Percentiles rank a stretch among this genome's conserved stretches.
Evolutionary conservation across 768 basidiomycete genomes (phyloP).

Genomic region (Ramaria sp.): DNA sequence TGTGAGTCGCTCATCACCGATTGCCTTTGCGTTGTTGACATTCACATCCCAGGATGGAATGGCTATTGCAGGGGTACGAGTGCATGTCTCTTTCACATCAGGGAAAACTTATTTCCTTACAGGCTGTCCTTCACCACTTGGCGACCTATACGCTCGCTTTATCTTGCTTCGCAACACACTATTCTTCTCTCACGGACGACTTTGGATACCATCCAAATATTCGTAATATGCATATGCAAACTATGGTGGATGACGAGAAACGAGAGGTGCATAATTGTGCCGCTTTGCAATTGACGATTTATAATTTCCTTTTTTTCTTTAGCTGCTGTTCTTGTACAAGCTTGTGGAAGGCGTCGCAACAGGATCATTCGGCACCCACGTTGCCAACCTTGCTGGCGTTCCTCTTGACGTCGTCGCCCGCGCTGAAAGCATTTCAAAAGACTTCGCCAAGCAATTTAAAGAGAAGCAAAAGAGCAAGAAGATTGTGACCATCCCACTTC

Average conservation of each 20-base stretch:
- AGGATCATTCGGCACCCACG: conserved; percentile 88
- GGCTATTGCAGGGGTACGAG: conserved; percentile 82
- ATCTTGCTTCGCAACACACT: conserved; percentile 97
- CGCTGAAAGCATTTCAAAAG: conserved; percentile 76
- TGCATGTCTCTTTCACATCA: background rate
- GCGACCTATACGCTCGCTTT: conserved; percentile 87
- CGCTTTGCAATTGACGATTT: background rate
- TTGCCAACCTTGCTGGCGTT: conserved; percentile 91
- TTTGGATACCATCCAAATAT: conserved; percentile 89
- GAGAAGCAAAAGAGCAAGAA: conserved; percentile 46
- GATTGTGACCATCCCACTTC: conserved; percentile 52
- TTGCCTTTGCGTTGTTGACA: conserved; percentile 6
- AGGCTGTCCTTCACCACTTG: conserved; percentile 90
- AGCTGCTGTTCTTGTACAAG: conserved; percentile 95
- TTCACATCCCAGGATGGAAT: conserved; percentile 69
- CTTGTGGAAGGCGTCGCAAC: conserved; percentile 79
- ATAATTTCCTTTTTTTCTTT: conserved; percentile 5
- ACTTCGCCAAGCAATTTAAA: conserved; percentile 83
- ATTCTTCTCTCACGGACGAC: conserved; percentile 91
- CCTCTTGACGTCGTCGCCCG: conserved; percentile 76
- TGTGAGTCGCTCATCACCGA: conserved; percentile 29
- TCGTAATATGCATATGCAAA: conserved; percentile 92
- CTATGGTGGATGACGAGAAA: conserved; percentile 85
- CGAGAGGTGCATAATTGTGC: conserved; percentile 46
- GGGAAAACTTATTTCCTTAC: conserved; percentile 1